Conservation (phyloP, 2,329 filamentous ascomycete species). For the Arthrobotrys pseudoclavata region DNA sequence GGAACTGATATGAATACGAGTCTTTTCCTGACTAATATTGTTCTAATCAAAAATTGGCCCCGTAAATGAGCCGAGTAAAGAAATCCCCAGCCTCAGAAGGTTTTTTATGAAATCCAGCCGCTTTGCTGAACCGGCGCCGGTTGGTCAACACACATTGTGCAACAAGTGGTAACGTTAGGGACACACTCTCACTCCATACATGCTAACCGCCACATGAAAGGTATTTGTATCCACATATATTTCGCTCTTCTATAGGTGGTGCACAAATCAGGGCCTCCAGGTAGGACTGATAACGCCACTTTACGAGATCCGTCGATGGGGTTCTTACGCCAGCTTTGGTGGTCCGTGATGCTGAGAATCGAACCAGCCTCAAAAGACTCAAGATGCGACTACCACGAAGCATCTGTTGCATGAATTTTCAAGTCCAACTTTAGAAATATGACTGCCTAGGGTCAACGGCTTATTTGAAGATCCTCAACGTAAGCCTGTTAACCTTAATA, state of each 20-base stretch:
- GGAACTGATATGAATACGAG: background rate
- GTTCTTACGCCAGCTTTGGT: constrained; percentile 5
- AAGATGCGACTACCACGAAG: background rate
- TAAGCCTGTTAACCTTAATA: constrained; percentile 2
- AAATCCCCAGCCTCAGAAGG: constrained; percentile 17
- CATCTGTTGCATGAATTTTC: background rate
- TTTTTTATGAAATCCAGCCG: background rate
- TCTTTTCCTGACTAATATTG: constrained; percentile 26
- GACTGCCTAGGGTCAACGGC: constrained; percentile 16
- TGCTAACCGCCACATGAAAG: constrained; percentile 10
- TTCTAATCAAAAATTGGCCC: constrained; percentile 9
- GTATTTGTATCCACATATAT: constrained; percentile 45
- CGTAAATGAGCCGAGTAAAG: constrained; percentile 15
- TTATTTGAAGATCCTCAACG: background rate
- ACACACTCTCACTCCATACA: background rate
- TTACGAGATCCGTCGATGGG: constrained; percentile 24
- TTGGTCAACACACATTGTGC: constrained; percentile 54
- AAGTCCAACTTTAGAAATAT: background rate
- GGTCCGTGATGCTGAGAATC: background rate
- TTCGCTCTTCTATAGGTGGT: constrained; percentile 43
- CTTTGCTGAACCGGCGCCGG: background rate
- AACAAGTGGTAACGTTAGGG: constrained; percentile 26
- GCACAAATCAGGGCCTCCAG: constrained; percentile 32
- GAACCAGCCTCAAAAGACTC: background rate
- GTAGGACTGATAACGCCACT: constrained; percentile 38